A percentile compares a stretch with the other conserved stretches of the same genome.
These are phyloP conservation scores for Chamaecrista fasciculata DNA, from an alignment of 306 rosid species.

Conservation along the genomic window DNA sequence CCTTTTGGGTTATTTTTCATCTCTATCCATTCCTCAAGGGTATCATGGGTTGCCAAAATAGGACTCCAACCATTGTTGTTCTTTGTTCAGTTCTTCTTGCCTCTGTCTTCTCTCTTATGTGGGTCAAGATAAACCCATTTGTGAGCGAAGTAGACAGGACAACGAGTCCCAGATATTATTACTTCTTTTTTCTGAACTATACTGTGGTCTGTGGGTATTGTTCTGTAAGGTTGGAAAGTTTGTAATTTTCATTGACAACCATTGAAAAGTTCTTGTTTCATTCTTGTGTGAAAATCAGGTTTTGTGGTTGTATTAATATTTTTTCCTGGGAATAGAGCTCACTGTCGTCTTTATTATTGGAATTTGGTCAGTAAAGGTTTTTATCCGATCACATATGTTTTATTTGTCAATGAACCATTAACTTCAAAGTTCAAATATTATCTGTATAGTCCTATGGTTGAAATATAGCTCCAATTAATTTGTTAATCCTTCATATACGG, in stretches of 20 bases:
- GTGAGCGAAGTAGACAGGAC: slow-evolving; percentile 61
- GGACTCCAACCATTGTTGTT: slow-evolving; percentile 93
- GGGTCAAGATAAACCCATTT: slow-evolving; percentile 94
- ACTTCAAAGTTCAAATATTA: too few species aligned
- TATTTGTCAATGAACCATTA: too few species aligned
- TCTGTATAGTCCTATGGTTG: too few species aligned
- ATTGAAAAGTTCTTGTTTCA: not conserved
- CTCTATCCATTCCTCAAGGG: slow-evolving; percentile 97
- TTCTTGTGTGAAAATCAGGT: not conserved
- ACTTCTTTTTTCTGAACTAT: slow-evolving; percentile 25
- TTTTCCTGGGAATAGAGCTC: too few species aligned
- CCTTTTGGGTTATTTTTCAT: slow-evolving; percentile 95
- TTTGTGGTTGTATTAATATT: too few species aligned
- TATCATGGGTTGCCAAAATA: slow-evolving; percentile 97
- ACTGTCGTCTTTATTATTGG: too few species aligned
- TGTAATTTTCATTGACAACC: not conserved
- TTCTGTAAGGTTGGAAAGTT: slow-evolving; percentile 25
- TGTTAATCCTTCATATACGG: too few species aligned
- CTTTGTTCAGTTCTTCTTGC: slow-evolving; percentile 96
- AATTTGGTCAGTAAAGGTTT: too few species aligned
- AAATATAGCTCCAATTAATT: too few species aligned
- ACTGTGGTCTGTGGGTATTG: slow-evolving; percentile 6
- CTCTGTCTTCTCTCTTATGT: slow-evolving; percentile 86
- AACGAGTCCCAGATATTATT: slow-evolving; percentile 16
- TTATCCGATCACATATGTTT: too few species aligned